Evolutionary conservation across 352 stramenopile genomes (phyloP), one percentile per base, ranked within the genome.

Genomic region (Salisapilia sapeloensis): DNA sequence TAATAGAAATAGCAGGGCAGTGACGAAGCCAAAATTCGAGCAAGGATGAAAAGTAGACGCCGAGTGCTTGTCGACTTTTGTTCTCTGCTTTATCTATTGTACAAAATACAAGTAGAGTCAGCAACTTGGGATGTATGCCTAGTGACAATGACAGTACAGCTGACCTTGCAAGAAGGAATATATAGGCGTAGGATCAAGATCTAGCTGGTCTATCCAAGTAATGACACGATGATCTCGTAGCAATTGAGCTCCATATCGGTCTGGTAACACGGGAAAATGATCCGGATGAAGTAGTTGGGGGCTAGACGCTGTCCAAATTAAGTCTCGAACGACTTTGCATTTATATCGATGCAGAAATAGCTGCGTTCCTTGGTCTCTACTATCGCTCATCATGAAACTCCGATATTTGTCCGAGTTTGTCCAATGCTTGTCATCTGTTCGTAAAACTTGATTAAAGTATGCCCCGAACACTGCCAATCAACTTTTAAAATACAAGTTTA

Each of bases 1-100:
- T 38, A 8, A 66, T 42, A 25, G 26, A 29, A 16, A 78, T 44
- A 5, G 54, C 20, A 8, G 60, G 65, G 15, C 65, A 76, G 38
- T 55, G 62, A 16, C 51, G 54, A 14, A 79, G 41, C 65, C 69
- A 85, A 40, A 45, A 85, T 44, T 85, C 65, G 16, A 82, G 43
- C 25, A 85, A 42, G 19, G 50, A 50, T 13, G 69, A 67, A 48
- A 80, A 81, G 51, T 80, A 85, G 24, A 78, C 60, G 6, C 69
- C 64, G 1, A 85, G 44, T 10, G 65, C 65, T 14, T 33, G 54
- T 25, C 40, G 50, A 24, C 42, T 42, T 18, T 49, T 53, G 24
- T 48, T 40, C 17, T 44, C 43, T 8, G 40, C 62, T 22, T 51
- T 52, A 23, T 52, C 63, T 78, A 39, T 10, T 2, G n/a, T 29